Base-by-base conservation (phyloP, 306 rosid species). In the Glycine tomentella region DNA sequence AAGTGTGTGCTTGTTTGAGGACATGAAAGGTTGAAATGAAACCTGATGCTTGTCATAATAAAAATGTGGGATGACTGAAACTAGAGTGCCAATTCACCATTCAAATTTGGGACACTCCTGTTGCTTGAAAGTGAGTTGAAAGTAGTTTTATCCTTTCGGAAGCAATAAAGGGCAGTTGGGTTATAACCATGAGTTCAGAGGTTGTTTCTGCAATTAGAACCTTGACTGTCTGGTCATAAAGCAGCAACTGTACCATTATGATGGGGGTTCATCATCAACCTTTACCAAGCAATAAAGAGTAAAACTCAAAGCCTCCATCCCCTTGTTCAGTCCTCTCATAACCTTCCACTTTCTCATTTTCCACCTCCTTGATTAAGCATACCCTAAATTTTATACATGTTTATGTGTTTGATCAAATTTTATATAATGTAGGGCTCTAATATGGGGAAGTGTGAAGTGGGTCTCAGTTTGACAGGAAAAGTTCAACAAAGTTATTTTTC, bases 341-440 rank as follows among this genome's bases (percentile, higher is more conserved):
- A 34, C 9, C 48, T 53, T 64, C 34, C 38, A 9, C 36, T 38
- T 76, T 63, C 38, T 63, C 72, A 63, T 64, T 50, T 9, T 34
- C 42, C 72, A 51, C 14, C 76, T 52, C 65, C 63, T 34, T 53
- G 36, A 52, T n/a, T 36, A 50, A 49, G n/a, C 51, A 5, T 36
- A 11, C 64, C 50, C 73, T 77, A 77, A 17, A 15, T 25, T 15
- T 58, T 57, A 20, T 14, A 40, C 59, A 25, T 58, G 14, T 72
- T 83, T 52, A 0, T 40, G 51, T 12, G 51, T 56, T 63, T 34
- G 40, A 42, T 73, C 63, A 16, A 53, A 31, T 55, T 71, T 63
- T 72, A 6, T 48, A 8, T 77, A 48, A 62, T 40, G 59, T 65
- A 61, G 51, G 71, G 68, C 72, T 79, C 51, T 82, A 16, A 64